These are phyloP conservation scores for Pilatotrama ljubarskyi DNA, from an alignment of 768 basidiomycete species.

Conservation along the genomic window DNA sequence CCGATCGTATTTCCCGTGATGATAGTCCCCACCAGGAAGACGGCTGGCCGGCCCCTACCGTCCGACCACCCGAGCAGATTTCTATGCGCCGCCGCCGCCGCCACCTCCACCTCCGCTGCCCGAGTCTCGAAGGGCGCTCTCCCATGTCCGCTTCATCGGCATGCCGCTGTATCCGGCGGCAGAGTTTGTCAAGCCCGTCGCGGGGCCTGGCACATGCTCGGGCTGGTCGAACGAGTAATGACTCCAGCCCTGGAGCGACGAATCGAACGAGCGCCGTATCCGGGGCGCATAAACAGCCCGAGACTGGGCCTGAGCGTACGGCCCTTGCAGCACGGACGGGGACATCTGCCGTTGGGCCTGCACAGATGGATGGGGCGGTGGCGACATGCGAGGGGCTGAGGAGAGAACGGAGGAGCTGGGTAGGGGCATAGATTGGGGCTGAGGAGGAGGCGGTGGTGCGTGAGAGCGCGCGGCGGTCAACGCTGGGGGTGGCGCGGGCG, in stretches of 20 bases:
- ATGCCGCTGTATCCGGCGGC: background rate
- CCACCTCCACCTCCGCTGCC: conserved; percentile 15
- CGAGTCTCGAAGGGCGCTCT: conserved; percentile 5
- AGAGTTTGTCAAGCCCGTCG: background rate
- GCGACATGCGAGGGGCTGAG: background rate
- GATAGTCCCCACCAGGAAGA: background rate
- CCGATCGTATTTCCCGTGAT: too few species aligned
- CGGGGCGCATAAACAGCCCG: background rate
- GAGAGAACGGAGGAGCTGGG: background rate
- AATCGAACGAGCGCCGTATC: conserved; percentile 13
- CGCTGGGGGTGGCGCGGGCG: background rate
- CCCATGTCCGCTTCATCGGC: conserved; percentile 18
- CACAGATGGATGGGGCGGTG: background rate
- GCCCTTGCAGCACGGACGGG: background rate
- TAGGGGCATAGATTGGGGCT: background rate
- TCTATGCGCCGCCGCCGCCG: background rate
- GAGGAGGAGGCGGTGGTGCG: background rate
- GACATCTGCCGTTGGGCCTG: background rate
- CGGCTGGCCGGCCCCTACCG: background rate
- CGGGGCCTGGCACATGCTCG: background rate
- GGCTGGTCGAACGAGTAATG: conserved; percentile 1
- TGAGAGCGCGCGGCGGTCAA: background rate
- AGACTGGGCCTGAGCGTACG: background rate
- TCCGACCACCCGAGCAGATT: background rate
- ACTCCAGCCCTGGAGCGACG: conserved; percentile 20